Conservation (phyloP, 495 filamentous ascomycete species). For the Diplogelasinospora grovesii region DNA sequence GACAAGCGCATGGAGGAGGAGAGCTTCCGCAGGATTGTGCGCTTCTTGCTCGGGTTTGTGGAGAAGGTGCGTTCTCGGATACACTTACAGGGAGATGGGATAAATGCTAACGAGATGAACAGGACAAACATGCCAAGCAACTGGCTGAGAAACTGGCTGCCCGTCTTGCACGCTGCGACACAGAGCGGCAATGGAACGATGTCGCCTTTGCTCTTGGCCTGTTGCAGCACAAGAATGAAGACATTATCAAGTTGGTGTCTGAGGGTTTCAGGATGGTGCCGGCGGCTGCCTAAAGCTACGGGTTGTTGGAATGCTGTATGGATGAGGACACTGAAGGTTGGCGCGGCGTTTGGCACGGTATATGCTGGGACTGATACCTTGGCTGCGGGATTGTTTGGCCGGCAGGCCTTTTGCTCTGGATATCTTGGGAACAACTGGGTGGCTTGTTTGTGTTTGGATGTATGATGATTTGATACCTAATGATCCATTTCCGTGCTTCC, state of each 20-base stretch:
- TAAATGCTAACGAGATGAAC: slow-evolving; percentile 9
- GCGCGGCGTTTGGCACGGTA: too few species aligned
- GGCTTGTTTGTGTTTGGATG: too few species aligned
- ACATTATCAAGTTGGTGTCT: slow-evolving; percentile 75
- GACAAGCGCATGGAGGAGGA: slow-evolving; percentile 78
- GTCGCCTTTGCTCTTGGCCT: slow-evolving; percentile 85
- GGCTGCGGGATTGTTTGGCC: too few species aligned
- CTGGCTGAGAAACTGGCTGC: slow-evolving; percentile 90
- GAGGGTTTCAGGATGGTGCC: slow-evolving; percentile 82
- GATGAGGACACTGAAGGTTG: too few species aligned
- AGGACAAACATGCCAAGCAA: slow-evolving; percentile 98
- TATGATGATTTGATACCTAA: too few species aligned
- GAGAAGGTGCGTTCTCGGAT: slow-evolving; percentile 67
- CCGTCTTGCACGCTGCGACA: slow-evolving; percentile 78
- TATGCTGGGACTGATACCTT: too few species aligned
- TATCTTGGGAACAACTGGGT: too few species aligned
- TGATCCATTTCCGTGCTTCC: too few species aligned
- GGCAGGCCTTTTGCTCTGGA: too few species aligned
- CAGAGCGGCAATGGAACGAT: slow-evolving; percentile 93
- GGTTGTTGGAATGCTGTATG: too few species aligned
- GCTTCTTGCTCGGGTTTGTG: slow-evolving; percentile 90
- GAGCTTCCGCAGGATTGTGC: slow-evolving; percentile 73
- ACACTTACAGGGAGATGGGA: neutral
- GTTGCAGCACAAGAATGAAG: slow-evolving; percentile 95
- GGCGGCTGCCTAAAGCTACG: slow-evolving; percentile 16